These are phyloP conservation scores for Backusella circina DNA, from an alignment of 192 early-diverging fungal genomes.

Conservation along the genomic window DNA sequence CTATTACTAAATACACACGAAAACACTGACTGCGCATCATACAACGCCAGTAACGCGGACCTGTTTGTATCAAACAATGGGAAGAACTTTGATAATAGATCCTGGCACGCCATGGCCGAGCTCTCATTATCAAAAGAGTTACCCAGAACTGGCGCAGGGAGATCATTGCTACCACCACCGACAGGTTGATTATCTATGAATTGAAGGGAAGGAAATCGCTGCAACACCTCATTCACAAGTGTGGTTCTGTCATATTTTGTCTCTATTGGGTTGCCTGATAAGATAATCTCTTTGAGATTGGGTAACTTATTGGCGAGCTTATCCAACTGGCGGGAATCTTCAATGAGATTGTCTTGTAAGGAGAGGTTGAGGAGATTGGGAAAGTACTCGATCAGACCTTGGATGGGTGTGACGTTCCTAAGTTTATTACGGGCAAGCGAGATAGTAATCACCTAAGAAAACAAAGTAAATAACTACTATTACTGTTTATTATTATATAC, in stretches of 20 bases:
- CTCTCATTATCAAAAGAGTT: constrained; percentile 41
- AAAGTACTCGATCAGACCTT: constrained; percentile 26
- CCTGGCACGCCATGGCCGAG: constrained; percentile 31
- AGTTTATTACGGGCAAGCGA: constrained; percentile 38
- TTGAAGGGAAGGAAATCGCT: constrained; percentile 37
- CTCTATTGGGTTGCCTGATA: constrained; percentile 39
- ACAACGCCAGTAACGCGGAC: constrained; percentile 28
- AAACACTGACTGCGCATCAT: constrained; percentile 38
- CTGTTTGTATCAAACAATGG: constrained; percentile 41
- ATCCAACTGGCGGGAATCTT: constrained; percentile 29
- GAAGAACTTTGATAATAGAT: constrained; percentile 42
- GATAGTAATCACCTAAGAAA: constrained; percentile 36
- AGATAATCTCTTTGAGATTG: constrained; percentile 33
- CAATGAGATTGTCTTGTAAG: constrained; percentile 40
- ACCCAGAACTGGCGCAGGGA: constrained; percentile 25
- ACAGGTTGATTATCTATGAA: constrained; percentile 27
- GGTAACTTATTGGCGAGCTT: constrained; percentile 27
- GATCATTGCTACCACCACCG: neutral
- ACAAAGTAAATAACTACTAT: neutral
- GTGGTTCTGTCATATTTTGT: constrained; percentile 10
- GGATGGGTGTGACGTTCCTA: constrained; percentile 24
- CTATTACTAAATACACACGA: constrained; percentile 22
- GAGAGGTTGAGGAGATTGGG: constrained; percentile 45
- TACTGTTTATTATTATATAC: neutral
- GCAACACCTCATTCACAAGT: constrained; percentile 27